Evolutionary conservation across 768 basidiomycete species (phyloP), one percentile per base, ranked within the genome.

Genomic region (Coprinopsis cinerea): DNA sequence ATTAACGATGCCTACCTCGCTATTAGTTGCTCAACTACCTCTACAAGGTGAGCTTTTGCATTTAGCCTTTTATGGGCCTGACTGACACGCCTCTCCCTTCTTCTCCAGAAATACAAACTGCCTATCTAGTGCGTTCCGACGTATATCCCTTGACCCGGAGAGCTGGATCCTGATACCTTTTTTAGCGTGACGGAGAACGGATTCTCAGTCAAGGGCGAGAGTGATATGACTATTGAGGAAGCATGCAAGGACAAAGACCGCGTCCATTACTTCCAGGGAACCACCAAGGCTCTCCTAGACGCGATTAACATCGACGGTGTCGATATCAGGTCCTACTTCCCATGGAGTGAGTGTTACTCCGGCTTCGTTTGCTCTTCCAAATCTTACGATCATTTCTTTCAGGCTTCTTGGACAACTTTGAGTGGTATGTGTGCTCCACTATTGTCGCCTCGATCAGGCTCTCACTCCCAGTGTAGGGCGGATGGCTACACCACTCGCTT

Each of bases 361-460:
- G 36, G 26, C 24, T 39, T 32, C n/a, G 1, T 35, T 15, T 28
- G 30, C 49, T 46, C 20, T 5, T 20, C 13, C 22, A 14, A 18
- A 39, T 20, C 26, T 51, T n/a, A 48, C 46, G 30, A 44, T 34
- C 32, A n/a, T 41, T 58, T 22, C 50, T 40, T n/a, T 23, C 47
- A 81, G 79, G 80, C 67, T 71, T 85, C 58, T 61, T 86, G 37
- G 83, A 85, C 58, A 85, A 85, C 64, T 83, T 85, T 53, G 83
- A 86, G 64, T 84, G 84, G 80, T 72, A 54, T 27, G 60, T 40
- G n/a, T 20, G 20, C 11, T 43, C 18, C 34, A 22, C 10, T 18
- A 35, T 44, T 47, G 32, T 58, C 20, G 30, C 32, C 24, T 20
- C 10, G 23, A 26, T 46, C 25, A 22, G 14, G 17, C 22, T 44